phyloP scores from a whole-genome alignment of 129 eudicot genomes.

The Centrapalus pauciflorus region DNA sequence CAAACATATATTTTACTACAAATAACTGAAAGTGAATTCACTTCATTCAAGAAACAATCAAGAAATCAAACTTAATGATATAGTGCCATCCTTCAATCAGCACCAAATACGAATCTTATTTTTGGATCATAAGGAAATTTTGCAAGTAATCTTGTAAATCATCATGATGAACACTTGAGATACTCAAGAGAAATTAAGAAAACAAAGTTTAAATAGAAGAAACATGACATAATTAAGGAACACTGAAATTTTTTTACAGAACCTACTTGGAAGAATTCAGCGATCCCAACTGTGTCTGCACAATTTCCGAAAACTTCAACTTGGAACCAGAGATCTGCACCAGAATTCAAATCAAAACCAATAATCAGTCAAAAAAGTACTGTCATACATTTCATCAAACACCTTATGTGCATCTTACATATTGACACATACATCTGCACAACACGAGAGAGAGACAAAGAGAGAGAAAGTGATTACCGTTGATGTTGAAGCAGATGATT shows the following conservation, averaged over 20 bases:
- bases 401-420: background rate
- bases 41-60: background rate
- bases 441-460: background rate
- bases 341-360: constrained; percentile 12
- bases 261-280: constrained; percentile 46
- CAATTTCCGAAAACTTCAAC: constrained; percentile 42
- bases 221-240: background rate
- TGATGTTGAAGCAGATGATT: constrained; percentile 28
- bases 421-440: background rate
- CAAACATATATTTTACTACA: background rate
- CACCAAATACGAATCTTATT: constrained; percentile 3
- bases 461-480: constrained; percentile 28
- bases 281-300: constrained; percentile 46
- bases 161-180: background rate
- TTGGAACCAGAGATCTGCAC: constrained; percentile 57
- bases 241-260: background rate
- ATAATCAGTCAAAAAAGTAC: constrained; percentile 7
- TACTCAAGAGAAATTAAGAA: constrained; percentile 2
- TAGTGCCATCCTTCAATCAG: background rate
- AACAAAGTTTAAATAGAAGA: background rate
- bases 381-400: constrained; percentile 20
- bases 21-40: background rate
- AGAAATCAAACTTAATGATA: background rate
- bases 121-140: background rate
- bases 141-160: background rate